These are phyloP conservation scores for Sclerotiophoma versabilis DNA, from an alignment of 2,329 filamentous ascomycete genomes.

Conservation along the genomic window DNA sequence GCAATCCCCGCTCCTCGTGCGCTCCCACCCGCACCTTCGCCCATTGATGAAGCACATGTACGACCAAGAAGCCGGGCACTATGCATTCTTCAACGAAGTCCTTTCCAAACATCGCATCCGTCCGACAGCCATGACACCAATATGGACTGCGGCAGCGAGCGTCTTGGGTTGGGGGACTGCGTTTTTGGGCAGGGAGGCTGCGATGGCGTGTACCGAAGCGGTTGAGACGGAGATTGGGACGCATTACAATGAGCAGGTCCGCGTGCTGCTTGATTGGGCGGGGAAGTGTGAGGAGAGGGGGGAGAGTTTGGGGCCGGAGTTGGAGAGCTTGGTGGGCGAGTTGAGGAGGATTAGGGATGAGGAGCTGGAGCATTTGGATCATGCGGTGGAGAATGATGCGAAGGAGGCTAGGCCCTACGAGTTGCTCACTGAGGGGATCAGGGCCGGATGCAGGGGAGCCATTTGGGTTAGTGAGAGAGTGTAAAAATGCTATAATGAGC, in stretches of 20 bases:
- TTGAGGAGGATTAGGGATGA: constrained; percentile 89
- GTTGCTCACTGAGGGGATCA: constrained; percentile 83
- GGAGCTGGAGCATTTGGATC: constrained; percentile 94
- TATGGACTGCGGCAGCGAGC: constrained; percentile 84
- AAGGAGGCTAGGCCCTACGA: constrained; percentile 91
- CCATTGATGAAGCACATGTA: constrained; percentile 98
- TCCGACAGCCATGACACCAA: constrained; percentile 88
- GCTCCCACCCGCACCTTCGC: constrained; percentile 83
- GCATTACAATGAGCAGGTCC: constrained; percentile 94
- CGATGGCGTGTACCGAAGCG: constrained; percentile 98
- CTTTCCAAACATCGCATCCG: constrained; percentile 87
- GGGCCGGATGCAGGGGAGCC: constrained; percentile 87
- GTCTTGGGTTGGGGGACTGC: constrained; percentile 89
- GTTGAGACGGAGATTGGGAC: constrained; percentile 97
- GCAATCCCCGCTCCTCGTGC: constrained; percentile 82
- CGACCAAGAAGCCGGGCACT: constrained; percentile 90
- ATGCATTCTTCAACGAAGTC: constrained; percentile 82
- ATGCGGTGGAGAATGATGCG: constrained; percentile 91
- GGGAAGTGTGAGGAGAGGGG: constrained; percentile 76
- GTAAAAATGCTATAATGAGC: constrained; percentile 44
- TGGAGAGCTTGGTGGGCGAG: constrained; percentile 74
- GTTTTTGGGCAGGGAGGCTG: constrained; percentile 86
- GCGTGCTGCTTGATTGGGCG: constrained; percentile 81
- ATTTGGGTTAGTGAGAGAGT: constrained; percentile 89
- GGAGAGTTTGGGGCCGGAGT: constrained; percentile 80